Percentiles rank a stretch among this genome's conserved stretches.
These are phyloP conservation scores for Heliamphora exappendiculata DNA, from an alignment of 148 eudicot species.

Conservation along the genomic window DNA sequence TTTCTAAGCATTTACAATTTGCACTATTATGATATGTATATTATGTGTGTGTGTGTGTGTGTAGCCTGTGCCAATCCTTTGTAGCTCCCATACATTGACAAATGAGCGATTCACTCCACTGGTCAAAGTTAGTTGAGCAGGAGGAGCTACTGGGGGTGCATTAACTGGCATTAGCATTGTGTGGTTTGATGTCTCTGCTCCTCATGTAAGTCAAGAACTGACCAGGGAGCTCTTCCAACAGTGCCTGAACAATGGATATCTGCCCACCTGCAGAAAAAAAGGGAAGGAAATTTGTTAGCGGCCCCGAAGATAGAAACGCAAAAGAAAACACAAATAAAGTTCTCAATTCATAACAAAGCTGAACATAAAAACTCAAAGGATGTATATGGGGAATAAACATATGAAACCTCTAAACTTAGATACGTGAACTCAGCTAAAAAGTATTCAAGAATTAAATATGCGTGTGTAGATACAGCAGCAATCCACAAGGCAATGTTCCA, in stretches of 20 bases:
- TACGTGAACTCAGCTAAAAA: too few species aligned
- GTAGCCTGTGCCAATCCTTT: too few species aligned
- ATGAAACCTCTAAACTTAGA: too few species aligned
- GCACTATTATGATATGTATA: too few species aligned
- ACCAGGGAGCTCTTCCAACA: constrained; percentile 11
- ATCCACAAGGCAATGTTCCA: too few species aligned
- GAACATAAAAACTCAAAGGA: background rate
- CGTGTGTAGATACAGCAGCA: too few species aligned
- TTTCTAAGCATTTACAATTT: too few species aligned
- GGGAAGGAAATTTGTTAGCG: background rate
- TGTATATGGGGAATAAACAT: too few species aligned
- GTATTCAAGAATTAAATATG: too few species aligned
- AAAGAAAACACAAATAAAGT: background rate
- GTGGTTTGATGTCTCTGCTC: background rate
- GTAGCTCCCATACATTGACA: too few species aligned
- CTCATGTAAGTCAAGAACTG: constrained; percentile 2
- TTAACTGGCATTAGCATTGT: background rate
- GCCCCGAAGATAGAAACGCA: background rate
- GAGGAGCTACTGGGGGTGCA: background rate
- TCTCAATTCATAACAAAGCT: background rate
- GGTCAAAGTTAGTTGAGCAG: too few species aligned
- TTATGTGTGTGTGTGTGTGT: constrained; percentile 1
- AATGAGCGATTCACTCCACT: too few species aligned
- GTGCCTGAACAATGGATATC: background rate
- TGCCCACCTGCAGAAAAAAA: background rate